Conservation (phyloP, 108 stramenopile genomes). For the Epithemia pelagica region DNA sequence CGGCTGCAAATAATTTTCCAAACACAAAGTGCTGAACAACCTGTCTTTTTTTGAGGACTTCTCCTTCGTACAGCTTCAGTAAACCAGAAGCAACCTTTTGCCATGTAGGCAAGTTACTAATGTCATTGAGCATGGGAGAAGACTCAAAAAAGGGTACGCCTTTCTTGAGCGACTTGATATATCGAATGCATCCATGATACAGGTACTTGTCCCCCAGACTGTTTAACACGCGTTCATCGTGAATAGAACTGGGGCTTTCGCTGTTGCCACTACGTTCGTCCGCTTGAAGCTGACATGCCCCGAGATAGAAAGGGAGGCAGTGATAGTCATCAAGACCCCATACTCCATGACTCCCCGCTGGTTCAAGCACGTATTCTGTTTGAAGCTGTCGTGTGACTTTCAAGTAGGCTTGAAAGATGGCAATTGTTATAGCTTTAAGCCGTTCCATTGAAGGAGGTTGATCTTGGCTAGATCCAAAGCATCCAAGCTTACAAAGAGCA, state of each 20-base stretch:
- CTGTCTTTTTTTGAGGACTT: slow-evolving; percentile 87
- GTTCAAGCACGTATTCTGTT: slow-evolving; percentile 89
- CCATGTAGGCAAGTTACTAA: slow-evolving; percentile 73
- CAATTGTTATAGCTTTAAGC: slow-evolving; percentile 46
- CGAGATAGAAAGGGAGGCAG: slow-evolving; percentile 92
- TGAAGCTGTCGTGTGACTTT: slow-evolving; percentile 70
- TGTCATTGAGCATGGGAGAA: slow-evolving; percentile 92
- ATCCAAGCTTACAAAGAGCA: slow-evolving; percentile 64
- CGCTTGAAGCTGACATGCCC: slow-evolving; percentile 71
- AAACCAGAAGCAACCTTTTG: slow-evolving; percentile 71
- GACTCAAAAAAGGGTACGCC: slow-evolving; percentile 88
- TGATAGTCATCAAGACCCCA: slow-evolving; percentile 98
- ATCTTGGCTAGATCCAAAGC: slow-evolving; percentile 32
- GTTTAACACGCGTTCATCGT: slow-evolving; percentile 4
- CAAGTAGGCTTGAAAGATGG: slow-evolving; percentile 64
- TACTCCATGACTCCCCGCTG: slow-evolving; percentile 92
- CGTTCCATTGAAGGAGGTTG: slow-evolving; percentile 27
- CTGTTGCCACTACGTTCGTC: neutral
- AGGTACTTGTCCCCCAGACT: slow-evolving; percentile 33
- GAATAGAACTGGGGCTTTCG: slow-evolving; percentile 19
- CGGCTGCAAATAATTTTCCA: slow-evolving; percentile 67
- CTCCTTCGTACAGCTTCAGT: slow-evolving; percentile 78
- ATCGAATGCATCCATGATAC: slow-evolving; percentile 82
- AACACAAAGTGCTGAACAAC: slow-evolving; percentile 97
- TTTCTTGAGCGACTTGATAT: slow-evolving; percentile 78